Conservation (phyloP, 2,329 filamentous ascomycete species). For the Cercospora canescens region DNA sequence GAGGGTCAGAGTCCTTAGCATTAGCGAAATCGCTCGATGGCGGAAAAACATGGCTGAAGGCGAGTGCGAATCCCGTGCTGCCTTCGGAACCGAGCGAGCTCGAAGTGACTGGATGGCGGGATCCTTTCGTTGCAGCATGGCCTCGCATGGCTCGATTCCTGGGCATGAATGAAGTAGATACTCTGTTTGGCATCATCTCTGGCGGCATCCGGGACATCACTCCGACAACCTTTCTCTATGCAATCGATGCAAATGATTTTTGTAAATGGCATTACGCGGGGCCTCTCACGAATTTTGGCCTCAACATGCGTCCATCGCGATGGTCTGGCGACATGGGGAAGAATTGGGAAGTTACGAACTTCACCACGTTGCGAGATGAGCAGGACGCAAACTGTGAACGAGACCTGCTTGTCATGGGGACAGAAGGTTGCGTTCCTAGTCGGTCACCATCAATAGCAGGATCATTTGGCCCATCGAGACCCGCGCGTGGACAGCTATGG, state of each 20-base stretch:
- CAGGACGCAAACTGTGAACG: slow-evolving; percentile 28
- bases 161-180: slow-evolving; percentile 17
- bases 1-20: slow-evolving; percentile 41
- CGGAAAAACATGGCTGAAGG: slow-evolving; percentile 41
- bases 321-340: slow-evolving; percentile 54
- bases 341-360: slow-evolving; percentile 55
- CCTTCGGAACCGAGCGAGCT: slow-evolving; percentile 36
- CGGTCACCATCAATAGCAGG: slow-evolving; percentile 16
- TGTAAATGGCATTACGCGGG: slow-evolving; percentile 50
- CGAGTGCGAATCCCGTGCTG: slow-evolving; percentile 41
- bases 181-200: slow-evolving; percentile 51
- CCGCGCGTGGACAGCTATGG: slow-evolving; percentile 44
- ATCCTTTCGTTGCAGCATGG: slow-evolving; percentile 42
- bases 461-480: slow-evolving; percentile 29
- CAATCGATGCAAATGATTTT: slow-evolving; percentile 42
- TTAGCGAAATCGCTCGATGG: slow-evolving; percentile 41
- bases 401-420: slow-evolving; percentile 49
- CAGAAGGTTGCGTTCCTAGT: slow-evolving; percentile 43
- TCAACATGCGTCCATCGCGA: slow-evolving; percentile 41
- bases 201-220: slow-evolving; percentile 46
- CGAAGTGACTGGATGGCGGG: slow-evolving; percentile 45
- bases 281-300: slow-evolving; percentile 43
- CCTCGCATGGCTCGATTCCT: slow-evolving; percentile 27
- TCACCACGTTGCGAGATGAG: slow-evolving; percentile 43
- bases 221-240: slow-evolving; percentile 52